phyloP scores from a whole-genome alignment of 306 rosid genomes.

The Morella rubra region DNA sequence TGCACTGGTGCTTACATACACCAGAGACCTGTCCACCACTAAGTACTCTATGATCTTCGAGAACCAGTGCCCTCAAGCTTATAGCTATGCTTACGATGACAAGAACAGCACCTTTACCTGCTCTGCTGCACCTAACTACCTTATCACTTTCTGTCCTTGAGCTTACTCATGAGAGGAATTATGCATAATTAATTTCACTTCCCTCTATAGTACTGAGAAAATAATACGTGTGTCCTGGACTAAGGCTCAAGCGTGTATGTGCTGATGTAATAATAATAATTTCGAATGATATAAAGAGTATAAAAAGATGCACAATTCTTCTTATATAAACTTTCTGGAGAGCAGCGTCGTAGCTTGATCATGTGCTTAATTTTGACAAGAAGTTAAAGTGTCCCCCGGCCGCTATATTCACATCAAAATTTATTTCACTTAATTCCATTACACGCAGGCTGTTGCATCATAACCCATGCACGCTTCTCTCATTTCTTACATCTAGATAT shows the following conservation, averaged over 20 bases:
- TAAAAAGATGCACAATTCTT: too few species aligned
- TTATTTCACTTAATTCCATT: too few species aligned
- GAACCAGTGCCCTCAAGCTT: constrained; percentile 47
- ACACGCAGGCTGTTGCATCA: too few species aligned
- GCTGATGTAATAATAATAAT: too few species aligned
- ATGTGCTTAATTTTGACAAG: too few species aligned
- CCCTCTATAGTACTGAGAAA: neutral
- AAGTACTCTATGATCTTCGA: constrained; percentile 37
- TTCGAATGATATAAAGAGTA: too few species aligned
- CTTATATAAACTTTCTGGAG: too few species aligned
- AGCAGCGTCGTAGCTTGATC: too few species aligned
- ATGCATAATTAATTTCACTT: neutral
- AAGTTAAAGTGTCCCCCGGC: too few species aligned
- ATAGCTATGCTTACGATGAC: constrained; percentile 50
- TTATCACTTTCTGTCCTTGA: constrained; percentile 40
- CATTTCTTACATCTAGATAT: too few species aligned
- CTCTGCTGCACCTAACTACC: constrained; percentile 34
- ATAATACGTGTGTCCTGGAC: neutral
- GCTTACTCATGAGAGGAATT: neutral
- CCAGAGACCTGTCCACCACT: constrained; percentile 35
- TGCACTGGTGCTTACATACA: constrained; percentile 22
- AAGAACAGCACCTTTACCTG: constrained; percentile 34
- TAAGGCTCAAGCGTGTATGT: neutral
- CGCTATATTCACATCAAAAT: too few species aligned
- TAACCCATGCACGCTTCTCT: too few species aligned